Evolutionary conservation across 1,284 basidiomycete species (phyloP), one percentile per base, ranked within the genome.

Genomic region (Moesziomyces antarcticus): DNA sequence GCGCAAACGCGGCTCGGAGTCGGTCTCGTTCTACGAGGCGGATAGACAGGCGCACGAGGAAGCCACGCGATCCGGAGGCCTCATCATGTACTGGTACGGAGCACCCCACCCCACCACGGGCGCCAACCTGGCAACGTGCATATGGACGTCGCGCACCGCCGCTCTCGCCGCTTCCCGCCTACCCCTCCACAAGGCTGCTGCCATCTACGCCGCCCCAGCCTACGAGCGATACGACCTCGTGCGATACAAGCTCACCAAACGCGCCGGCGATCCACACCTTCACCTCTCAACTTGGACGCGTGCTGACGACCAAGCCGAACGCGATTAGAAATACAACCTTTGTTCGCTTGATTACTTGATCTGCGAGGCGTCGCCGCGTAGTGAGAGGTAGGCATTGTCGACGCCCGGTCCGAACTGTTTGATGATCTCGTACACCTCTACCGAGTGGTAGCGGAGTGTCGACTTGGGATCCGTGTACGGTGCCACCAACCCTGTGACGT

Each of bases 391-490:
- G 3, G 79, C 60, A 35, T 83, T 79, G 59, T 82, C 81, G 14
- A 81, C 79, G 4, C 81, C 81, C 0, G 80, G 80, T n/a, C 71
- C 80, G 77, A 94, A 86, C 41, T 88, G 88, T 81, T 92, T 92
- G 78, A 94, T 89, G 43, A 93, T 86, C 56, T 93, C 91, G 82
- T 93, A 94, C 6, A 94, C 89, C 72, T 90, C 92, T 84, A 91
- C 93, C 85, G 93, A 91, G 73, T 94, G 91, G 81, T 92, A 94
- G 5, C 93, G 88, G 20, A 94, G 86, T 0, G 90, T 89, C 0
- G 92, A 92, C 3, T 90, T 89, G 7, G 93, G 93, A 77, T 94
- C 92, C 0, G 92, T 93, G 77, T 94, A 93, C 4, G 90, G 91
- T 1, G 91, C 92, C 84, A 93, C 91, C 7, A 94, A 86, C 0